Percentiles rank a stretch among this genome's conserved stretches.
phyloP scores from a whole-genome alignment of 2,329 filamentous ascomycete species.

The Ceratocystis destructans region DNA sequence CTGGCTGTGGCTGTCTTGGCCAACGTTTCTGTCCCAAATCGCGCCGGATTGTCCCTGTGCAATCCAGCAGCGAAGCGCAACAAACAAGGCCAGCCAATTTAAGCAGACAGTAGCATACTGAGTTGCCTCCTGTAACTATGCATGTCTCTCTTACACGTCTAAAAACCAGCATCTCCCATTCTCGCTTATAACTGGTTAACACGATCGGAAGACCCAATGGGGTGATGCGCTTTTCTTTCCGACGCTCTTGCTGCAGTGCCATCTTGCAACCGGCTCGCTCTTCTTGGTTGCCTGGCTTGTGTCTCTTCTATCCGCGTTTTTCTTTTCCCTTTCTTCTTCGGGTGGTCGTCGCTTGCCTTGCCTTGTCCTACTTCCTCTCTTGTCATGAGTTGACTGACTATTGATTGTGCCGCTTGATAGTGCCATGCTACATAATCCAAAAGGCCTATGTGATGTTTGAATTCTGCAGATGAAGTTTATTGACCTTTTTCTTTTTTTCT shows the following conservation, averaged over 20 bases:
- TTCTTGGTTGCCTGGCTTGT: constrained; percentile 2
- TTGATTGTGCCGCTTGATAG: background rate
- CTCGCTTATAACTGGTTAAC: background rate
- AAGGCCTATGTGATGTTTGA: background rate
- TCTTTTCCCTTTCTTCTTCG: background rate
- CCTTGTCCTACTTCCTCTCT: background rate
- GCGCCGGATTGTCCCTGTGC: background rate
- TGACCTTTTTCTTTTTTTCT: background rate
- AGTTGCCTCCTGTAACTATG: background rate
- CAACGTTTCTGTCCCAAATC: background rate
- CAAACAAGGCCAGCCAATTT: background rate
- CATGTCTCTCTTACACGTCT: background rate
- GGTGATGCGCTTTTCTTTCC: constrained; percentile 1
- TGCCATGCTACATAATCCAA: background rate
- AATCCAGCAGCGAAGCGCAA: background rate
- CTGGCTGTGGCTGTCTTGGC: background rate
- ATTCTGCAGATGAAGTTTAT: background rate
- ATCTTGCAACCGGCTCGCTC: background rate
- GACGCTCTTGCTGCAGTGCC: background rate
- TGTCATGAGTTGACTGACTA: background rate
- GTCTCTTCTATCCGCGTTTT: background rate
- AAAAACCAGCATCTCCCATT: background rate
- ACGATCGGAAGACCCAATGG: background rate
- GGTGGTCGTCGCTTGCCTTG: background rate
- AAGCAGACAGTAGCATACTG: background rate